These are phyloP conservation scores for Cystobasidium slooffiae DNA, from an alignment of 1,284 basidiomycete species.

Conservation along the genomic window DNA sequence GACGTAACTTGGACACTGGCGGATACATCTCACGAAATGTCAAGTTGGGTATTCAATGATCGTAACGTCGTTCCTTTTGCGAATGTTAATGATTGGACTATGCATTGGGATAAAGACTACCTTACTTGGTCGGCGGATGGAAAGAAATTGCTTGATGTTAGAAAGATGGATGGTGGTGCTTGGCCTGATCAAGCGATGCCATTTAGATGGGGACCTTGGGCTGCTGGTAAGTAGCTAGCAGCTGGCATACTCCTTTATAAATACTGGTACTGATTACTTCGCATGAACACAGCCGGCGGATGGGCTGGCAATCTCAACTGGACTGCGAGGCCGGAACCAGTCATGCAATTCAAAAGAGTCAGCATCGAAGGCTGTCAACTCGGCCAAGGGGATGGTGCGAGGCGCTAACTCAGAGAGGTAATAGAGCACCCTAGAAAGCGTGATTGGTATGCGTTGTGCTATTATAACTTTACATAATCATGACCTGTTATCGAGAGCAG, in stretches of 20 bases:
- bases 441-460: too few species aligned
- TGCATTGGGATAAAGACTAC: slow-evolving; percentile 16
- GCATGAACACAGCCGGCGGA: background rate
- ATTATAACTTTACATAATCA: too few species aligned
- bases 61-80: slow-evolving; percentile 18
- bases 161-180: background rate
- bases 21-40: slow-evolving; percentile 1
- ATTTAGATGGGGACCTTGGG: slow-evolving; percentile 36
- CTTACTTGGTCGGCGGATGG: slow-evolving; percentile 23
- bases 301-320: slow-evolving; percentile 37
- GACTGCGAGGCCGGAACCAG: slow-evolving; percentile 1
- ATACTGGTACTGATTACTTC: background rate
- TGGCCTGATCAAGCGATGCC: slow-evolving; percentile 32
- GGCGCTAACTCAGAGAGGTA: too few species aligned
- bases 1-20: slow-evolving; percentile 19
- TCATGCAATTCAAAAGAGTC: slow-evolving; percentile 20
- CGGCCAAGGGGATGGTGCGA: too few species aligned
- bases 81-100: slow-evolving; percentile 14
- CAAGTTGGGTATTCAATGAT: slow-evolving; percentile 25
- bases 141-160: slow-evolving; percentile 11
- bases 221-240: slow-evolving; percentile 7
- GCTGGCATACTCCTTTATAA: background rate
- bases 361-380: slow-evolving; percentile 32
- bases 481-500: too few species aligned
- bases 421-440: too few species aligned